Conservation (phyloP, 2,329 filamentous ascomycete genomes). For the Aspergillus glaucus region DNA sequence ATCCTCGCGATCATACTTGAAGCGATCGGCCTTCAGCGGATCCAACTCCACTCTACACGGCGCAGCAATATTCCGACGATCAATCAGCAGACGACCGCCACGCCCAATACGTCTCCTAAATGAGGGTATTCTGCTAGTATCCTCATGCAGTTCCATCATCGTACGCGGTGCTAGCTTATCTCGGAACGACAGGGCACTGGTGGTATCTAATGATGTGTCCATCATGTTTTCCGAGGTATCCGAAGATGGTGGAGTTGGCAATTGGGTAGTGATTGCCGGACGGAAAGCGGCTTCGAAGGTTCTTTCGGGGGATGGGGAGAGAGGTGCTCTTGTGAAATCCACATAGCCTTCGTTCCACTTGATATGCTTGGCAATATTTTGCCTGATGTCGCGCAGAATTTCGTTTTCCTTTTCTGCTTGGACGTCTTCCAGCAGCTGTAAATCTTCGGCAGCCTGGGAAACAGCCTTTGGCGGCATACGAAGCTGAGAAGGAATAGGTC, state of each 20-base stretch:
- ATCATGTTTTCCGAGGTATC: slow-evolving; percentile 41
- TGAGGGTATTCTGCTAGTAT: slow-evolving; percentile 49
- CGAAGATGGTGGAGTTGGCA: slow-evolving; percentile 46
- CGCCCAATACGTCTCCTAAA: slow-evolving; percentile 82
- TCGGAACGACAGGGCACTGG: slow-evolving; percentile 24
- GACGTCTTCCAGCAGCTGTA: slow-evolving; percentile 69
- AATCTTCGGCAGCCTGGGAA: slow-evolving; percentile 70
- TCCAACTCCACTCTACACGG: slow-evolving; percentile 43
- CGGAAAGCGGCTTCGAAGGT: slow-evolving; percentile 59
- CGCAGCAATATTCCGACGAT: slow-evolving; percentile 64
- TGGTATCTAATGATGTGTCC: slow-evolving; percentile 31
- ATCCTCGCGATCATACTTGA: slow-evolving; percentile 83
- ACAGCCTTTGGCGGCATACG: slow-evolving; percentile 66
- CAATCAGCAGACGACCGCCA: slow-evolving; percentile 79
- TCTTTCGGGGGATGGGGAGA: slow-evolving; percentile 69
- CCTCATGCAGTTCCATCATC: slow-evolving; percentile 40
- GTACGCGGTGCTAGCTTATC: slow-evolving; percentile 37
- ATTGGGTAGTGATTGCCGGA: slow-evolving; percentile 61
- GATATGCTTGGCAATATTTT: slow-evolving; percentile 79
- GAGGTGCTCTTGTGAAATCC: slow-evolving; percentile 77
- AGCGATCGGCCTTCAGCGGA: slow-evolving; percentile 58
- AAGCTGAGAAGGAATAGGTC: slow-evolving; percentile 57
- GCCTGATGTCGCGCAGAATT: slow-evolving; percentile 74
- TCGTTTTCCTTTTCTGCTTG: slow-evolving; percentile 75
- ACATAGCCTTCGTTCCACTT: slow-evolving; percentile 88